phyloP scores from a whole-genome alignment of 345 rosid genomes.

The Draba incana region DNA sequence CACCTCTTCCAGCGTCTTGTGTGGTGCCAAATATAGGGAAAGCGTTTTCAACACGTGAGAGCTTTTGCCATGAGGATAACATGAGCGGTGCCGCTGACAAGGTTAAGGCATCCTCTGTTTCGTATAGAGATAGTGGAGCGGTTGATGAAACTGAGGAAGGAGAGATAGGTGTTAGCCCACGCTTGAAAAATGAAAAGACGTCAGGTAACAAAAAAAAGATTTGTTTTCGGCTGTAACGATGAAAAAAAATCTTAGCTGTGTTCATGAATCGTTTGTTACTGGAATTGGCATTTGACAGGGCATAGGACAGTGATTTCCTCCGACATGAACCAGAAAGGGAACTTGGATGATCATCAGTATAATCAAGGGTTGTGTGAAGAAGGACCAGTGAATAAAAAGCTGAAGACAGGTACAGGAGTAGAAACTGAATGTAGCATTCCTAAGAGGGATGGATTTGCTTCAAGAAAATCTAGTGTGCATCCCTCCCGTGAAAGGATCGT shows the following conservation, averaged over 20 bases:
- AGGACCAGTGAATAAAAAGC: slow-evolving; percentile 53
- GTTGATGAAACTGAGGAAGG: slow-evolving; percentile 42
- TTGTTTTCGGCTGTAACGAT: slow-evolving; percentile 37
- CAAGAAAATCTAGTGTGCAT: slow-evolving; percentile 44
- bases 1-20: slow-evolving; percentile 33
- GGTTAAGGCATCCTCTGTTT: slow-evolving; percentile 44
- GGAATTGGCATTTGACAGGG: slow-evolving; percentile 44
- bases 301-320: slow-evolving; percentile 37
- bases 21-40: slow-evolving; percentile 38
- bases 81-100: slow-evolving; percentile 27
- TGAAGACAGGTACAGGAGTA: slow-evolving; percentile 47
- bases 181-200: slow-evolving; percentile 37
- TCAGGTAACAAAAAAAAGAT: slow-evolving; percentile 38
- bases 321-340: slow-evolving; percentile 36
- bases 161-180: slow-evolving; percentile 38
- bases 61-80: slow-evolving; percentile 36
- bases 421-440: slow-evolving; percentile 44
- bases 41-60: slow-evolving; percentile 40
- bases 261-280: slow-evolving; percentile 46
- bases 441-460: slow-evolving; percentile 40
- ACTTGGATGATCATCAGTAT: slow-evolving; percentile 35
- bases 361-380: slow-evolving; percentile 41
- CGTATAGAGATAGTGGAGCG: slow-evolving; percentile 35
- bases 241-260: slow-evolving; percentile 29
- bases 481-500: slow-evolving; percentile 61